These are phyloP conservation scores for Rosa chinensis DNA, from an alignment of 306 rosid species.

Conservation along the genomic window DNA sequence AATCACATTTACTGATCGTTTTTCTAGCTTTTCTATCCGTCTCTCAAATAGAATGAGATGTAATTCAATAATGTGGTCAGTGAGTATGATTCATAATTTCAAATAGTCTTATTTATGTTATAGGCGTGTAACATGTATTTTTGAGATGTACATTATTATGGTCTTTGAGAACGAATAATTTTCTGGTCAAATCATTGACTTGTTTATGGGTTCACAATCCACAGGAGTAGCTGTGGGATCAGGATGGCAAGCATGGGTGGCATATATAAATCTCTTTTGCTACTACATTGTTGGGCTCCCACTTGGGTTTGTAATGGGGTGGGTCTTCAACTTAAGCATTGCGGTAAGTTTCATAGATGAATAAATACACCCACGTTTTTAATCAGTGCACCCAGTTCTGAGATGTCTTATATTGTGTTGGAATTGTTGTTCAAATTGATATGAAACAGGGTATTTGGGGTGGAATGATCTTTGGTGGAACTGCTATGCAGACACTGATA, in stretches of 20 bases:
- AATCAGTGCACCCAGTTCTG: background rate
- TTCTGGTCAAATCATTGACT: background rate
- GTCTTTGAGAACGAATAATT: background rate
- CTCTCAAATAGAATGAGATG: no score
- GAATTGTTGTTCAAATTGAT: background rate
- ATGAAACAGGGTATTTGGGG: constrained; percentile 67
- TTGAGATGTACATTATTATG: background rate
- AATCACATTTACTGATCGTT: background rate
- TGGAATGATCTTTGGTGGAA: constrained; percentile 85
- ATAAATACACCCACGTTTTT: background rate
- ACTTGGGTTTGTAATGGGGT: constrained; percentile 21
- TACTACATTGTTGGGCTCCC: constrained; percentile 31
- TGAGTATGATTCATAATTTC: background rate
- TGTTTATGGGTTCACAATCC: background rate
- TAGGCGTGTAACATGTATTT: background rate
- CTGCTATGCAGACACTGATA: constrained; percentile 56
- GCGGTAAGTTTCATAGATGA: background rate
- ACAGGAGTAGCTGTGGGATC: constrained; percentile 34
- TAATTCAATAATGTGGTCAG: background rate
- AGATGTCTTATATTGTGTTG: background rate
- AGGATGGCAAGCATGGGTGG: constrained; percentile 36
- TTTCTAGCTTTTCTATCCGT: background rate
- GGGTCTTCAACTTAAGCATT: constrained; percentile 22
- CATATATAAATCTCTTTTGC: constrained; percentile 34
- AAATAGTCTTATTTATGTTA: background rate